Conservation (phyloP, 2,329 filamentous ascomycete species). For the Aspergillus novoparasiticus region DNA sequence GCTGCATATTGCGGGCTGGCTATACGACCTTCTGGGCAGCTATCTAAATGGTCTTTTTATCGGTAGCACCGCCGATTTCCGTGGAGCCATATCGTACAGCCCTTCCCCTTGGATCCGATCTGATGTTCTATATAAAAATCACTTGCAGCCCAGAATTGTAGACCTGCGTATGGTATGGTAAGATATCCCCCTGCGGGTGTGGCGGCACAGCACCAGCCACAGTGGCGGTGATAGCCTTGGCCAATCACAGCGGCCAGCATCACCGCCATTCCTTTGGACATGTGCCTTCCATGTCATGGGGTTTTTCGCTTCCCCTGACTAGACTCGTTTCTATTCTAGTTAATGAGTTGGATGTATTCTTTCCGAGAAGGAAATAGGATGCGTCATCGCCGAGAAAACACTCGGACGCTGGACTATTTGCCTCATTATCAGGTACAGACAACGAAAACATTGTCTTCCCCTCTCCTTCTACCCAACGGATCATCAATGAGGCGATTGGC, state of each 20-base stretch:
- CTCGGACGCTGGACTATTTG: neutral
- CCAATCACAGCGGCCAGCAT: slow-evolving; percentile 31
- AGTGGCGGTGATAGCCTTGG: slow-evolving; percentile 30
- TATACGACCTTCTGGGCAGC: neutral
- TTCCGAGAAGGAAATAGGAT: neutral
- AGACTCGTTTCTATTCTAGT: neutral
- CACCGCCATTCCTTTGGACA: slow-evolving; percentile 32
- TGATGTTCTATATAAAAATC: neutral
- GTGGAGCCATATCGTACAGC: neutral
- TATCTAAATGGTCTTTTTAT: neutral
- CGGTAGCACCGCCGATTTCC: neutral
- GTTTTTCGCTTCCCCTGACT: neutral
- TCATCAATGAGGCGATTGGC: neutral
- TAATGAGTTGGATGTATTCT: neutral
- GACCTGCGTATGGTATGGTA: neutral
- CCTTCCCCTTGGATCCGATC: neutral
- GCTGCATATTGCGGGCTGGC: slow-evolving; percentile 7
- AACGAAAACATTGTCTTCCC: neutral
- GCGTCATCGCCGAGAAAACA: neutral
- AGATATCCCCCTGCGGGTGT: neutral
- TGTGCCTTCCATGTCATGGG: neutral
- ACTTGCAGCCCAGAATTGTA: neutral
- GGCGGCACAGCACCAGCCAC: slow-evolving; percentile 27
- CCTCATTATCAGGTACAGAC: slow-evolving; percentile 1
- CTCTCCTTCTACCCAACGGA: neutral